Evolutionary conservation across 331 rosid species (phyloP), one percentile per base, ranked within the genome.

Genomic region (Malus hybrid): DNA sequence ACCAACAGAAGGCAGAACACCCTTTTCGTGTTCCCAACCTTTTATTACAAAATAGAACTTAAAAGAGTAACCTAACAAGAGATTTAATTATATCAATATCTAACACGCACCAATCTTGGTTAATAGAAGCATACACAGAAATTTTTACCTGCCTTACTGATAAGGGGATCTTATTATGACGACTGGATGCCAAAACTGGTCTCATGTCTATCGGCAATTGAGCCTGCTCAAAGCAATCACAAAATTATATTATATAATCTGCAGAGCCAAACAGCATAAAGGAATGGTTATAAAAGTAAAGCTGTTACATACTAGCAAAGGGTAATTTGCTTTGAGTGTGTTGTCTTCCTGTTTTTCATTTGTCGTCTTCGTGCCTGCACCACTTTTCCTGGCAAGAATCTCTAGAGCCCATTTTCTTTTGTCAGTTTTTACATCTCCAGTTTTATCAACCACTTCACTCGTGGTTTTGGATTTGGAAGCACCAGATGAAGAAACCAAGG

Each of bases 341-440:
- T 77, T 70, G 59, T 85, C 91, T 84, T 83, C 92, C 77, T 85
- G 86, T 67, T 71, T 87, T 68, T 82, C 88, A 57, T 79, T 86
- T 73, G 85, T 60, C 28, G 83, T 57, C n/a, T 75, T 84, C 79
- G 62, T 72, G 80, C 90, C 79, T 39, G 84, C 75, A 76, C 79
- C 89, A 77, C 88, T 89, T 85, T 87, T 92, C 82, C 96, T 82
- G 7, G 97, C 96, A 81, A 94, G 99, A 82, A 94, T 80, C 86
- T 94, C 91, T 82, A 92, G 29, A 31, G 99, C 97, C 99, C 99
- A 94, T 85, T 94, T 94, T 78, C 90, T 86, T 86, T 94, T 92
- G 73, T 94, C 97, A 82, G 19, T 73, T 83, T 85, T 87, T 48
- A 73, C 31, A 76, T 83, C 82, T 31, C 79, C 84, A 52, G 91